These are phyloP conservation scores for Gliomastix tumulicola DNA, from an alignment of 2,329 filamentous ascomycete species.

Conservation along the genomic window DNA sequence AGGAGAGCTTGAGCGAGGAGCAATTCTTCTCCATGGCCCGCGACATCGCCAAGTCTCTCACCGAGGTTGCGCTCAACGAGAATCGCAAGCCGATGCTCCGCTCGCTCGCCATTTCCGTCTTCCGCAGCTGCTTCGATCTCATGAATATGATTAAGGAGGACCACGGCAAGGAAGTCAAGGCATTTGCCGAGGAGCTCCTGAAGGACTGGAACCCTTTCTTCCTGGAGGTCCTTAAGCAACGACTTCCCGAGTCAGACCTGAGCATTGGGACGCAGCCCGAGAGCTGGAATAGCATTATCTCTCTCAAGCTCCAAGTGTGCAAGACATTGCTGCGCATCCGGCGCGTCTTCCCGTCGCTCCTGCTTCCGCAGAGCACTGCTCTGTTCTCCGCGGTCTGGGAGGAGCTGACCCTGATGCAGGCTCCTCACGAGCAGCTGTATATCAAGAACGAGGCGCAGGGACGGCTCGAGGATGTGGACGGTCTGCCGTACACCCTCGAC, in stretches of 20 bases:
- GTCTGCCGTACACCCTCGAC: constrained; percentile 89
- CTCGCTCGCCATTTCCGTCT: constrained; percentile 82
- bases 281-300: constrained; percentile 72
- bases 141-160: constrained; percentile 96
- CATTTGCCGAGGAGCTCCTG: constrained; percentile 82
- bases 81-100: constrained; percentile 68
- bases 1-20: constrained; percentile 87
- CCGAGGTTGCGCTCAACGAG: constrained; percentile 72
- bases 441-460: constrained; percentile 81
- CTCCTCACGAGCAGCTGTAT: constrained; percentile 74
- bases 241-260: constrained; percentile 57
- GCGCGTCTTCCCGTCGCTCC: constrained; percentile 70
- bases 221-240: constrained; percentile 66
- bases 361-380: constrained; percentile 73
- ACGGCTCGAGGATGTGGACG: constrained; percentile 81
- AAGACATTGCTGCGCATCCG: constrained; percentile 90
- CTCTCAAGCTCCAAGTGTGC: constrained; percentile 88
- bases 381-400: constrained; percentile 88
- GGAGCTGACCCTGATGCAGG: constrained; percentile 69
- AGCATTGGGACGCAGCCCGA: constrained; percentile 47
- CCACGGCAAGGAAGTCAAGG: constrained; percentile 77
- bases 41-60: constrained; percentile 78
- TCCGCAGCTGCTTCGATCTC: constrained; percentile 86
- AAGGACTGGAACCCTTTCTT: constrained; percentile 87
- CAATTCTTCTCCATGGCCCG: constrained; percentile 90